A percentile compares a stretch with the other conserved stretches of the same genome.
Conservation (phyloP, 495 filamentous ascomycete species). For the Lentithecium fluviatile region DNA sequence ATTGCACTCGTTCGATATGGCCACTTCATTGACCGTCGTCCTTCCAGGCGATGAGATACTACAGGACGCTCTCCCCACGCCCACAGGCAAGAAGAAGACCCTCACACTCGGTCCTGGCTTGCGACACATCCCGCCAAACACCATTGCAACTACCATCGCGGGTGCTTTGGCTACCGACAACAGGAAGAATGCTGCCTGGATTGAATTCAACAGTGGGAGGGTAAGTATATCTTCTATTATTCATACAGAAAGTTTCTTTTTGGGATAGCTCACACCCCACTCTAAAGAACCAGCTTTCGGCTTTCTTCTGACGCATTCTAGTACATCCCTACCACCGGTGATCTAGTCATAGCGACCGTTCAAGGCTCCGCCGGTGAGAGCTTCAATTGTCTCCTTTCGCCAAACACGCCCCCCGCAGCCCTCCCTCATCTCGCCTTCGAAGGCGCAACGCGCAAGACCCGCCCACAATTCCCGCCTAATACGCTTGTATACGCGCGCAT, state of each 20-base stretch:
- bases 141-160: constrained; percentile 72
- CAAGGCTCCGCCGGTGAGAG: constrained; percentile 70
- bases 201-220: constrained; percentile 66
- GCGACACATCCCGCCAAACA: constrained; percentile 66
- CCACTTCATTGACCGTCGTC: constrained; percentile 53
- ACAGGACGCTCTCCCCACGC: constrained; percentile 55
- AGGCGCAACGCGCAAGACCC: constrained; percentile 84
- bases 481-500: constrained; percentile 85
- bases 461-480: constrained; percentile 70
- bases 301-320: constrained; percentile 37
- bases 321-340: constrained; percentile 74
- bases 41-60: constrained; percentile 80
- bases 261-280: no score
- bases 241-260: no score
- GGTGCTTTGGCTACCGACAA: constrained; percentile 73
- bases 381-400: constrained; percentile 69
- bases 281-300: no score
- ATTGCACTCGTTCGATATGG: constrained; percentile 11
- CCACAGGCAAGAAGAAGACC: constrained; percentile 62
- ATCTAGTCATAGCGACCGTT: constrained; percentile 83
- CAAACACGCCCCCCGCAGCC: constrained; percentile 69
- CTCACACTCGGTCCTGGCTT: constrained; percentile 86
- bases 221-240: no score
- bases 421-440: constrained; percentile 90
- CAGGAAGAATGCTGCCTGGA: constrained; percentile 76